These are phyloP conservation scores for Neopestalotiopsis sp. DNA, from an alignment of 2,329 filamentous ascomycete species.

Conservation along the genomic window DNA sequence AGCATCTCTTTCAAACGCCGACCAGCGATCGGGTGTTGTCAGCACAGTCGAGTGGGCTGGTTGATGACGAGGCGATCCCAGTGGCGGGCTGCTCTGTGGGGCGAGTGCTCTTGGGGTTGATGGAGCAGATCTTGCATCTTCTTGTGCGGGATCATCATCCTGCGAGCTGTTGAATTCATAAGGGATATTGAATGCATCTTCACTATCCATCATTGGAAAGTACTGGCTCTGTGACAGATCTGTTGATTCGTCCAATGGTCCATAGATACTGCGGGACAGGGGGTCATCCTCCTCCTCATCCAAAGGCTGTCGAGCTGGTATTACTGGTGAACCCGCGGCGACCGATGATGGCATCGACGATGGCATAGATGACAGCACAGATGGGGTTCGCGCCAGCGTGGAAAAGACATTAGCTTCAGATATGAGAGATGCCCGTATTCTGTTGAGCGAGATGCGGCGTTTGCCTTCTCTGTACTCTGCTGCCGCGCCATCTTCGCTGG, in stretches of 20 bases:
- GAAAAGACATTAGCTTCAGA: slow-evolving; percentile 72
- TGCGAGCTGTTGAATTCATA: slow-evolving; percentile 52
- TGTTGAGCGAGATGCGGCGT: slow-evolving; percentile 66
- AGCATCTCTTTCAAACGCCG: slow-evolving; percentile 35
- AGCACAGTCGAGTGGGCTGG: slow-evolving; percentile 40
- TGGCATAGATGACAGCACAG: slow-evolving; percentile 64
- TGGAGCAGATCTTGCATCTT: slow-evolving; percentile 41
- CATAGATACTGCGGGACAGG: slow-evolving; percentile 25
- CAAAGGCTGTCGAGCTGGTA: slow-evolving; percentile 34
- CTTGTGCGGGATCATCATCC: slow-evolving; percentile 38
- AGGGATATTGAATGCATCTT: slow-evolving; percentile 62
- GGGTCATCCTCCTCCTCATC: slow-evolving; percentile 31
- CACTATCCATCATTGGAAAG: slow-evolving; percentile 51
- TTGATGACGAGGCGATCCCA: slow-evolving; percentile 28
- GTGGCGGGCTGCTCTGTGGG: slow-evolving; percentile 44
- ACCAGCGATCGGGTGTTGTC: slow-evolving; percentile 39
- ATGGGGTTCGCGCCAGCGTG: slow-evolving; percentile 61
- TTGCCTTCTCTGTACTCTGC: slow-evolving; percentile 65
- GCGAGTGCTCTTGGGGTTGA: slow-evolving; percentile 58
- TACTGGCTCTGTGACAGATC: slow-evolving; percentile 42
- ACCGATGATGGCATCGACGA: slow-evolving; percentile 66
- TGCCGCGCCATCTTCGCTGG: slow-evolving; percentile 36
- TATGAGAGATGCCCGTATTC: slow-evolving; percentile 68
- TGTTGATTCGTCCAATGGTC: slow-evolving; percentile 39
- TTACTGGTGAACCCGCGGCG: slow-evolving; percentile 51